Conservation (phyloP, 306 rosid genomes). For the Vicia villosa region DNA sequence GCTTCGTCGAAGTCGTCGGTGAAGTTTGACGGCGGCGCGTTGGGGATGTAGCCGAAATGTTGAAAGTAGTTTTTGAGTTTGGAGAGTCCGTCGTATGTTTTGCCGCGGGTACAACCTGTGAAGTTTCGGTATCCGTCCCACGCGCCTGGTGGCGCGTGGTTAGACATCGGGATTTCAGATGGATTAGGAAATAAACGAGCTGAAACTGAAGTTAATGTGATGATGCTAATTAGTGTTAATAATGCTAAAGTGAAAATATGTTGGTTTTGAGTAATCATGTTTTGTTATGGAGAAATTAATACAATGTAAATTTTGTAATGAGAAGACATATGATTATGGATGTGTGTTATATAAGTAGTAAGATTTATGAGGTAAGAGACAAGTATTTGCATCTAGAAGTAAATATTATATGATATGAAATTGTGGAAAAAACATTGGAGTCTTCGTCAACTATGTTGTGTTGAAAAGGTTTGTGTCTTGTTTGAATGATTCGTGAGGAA, state of each 20-base stretch:
- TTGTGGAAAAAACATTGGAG: background rate
- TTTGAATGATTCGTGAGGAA: constrained; percentile 4
- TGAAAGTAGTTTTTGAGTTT: constrained; percentile 70
- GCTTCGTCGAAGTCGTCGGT: constrained; percentile 73
- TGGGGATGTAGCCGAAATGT: constrained; percentile 73
- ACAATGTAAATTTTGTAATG: background rate
- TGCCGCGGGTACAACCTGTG: constrained; percentile 56
- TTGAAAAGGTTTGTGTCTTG: constrained; percentile 21
- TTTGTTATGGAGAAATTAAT: constrained; percentile 17
- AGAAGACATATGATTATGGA: background rate
- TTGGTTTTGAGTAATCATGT: constrained; percentile 36
- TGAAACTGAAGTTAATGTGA: constrained; percentile 40
- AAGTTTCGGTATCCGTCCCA: constrained; percentile 68
- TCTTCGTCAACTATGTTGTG: constrained; percentile 9
- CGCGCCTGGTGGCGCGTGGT: constrained; percentile 33
- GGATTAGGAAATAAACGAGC: constrained; percentile 74
- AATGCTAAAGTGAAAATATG: background rate
- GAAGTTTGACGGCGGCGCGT: constrained; percentile 43
- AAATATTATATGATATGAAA: background rate
- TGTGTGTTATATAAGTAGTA: background rate
- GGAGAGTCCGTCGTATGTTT: constrained; percentile 52
- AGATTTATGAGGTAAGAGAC: background rate
- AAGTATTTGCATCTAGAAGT: background rate
- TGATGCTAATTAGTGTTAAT: constrained; percentile 4
- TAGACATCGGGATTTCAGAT: constrained; percentile 54